Base-by-base conservation (phyloP, 805 yeast genomes). In the Myxozyma monticola region DNA sequence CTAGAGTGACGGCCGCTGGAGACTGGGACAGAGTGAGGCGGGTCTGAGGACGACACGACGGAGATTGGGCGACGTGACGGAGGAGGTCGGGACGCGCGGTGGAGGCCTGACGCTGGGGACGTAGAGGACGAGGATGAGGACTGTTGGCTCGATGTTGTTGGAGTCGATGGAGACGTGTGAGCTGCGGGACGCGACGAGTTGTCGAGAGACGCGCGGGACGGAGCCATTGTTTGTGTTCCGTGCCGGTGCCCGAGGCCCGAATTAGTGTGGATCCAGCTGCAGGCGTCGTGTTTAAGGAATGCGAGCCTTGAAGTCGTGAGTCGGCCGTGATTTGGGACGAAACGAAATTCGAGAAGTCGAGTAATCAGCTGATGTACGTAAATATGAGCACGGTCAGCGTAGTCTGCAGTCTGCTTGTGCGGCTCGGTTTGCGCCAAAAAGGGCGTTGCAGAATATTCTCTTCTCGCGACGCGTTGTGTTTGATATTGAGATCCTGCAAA, bases 361-460 rank as follows among this genome's bases (percentile, higher is more conserved):
- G n/a, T n/a, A n/a, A n/a, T n/a, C n/a, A n/a, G n/a, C n/a, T n/a
- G n/a, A n/a, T n/a, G 7, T 29, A 29, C 48, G 48, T 44, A 37
- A 20, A 8, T 25, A 2, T 1, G 21, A 44, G 39, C 37, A 37
- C 37, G 42, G 31, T 2, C 31, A 31, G 22, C 49, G 49, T 45
- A 24, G 2, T 18, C 35, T 22, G 18, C 34, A 45, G 37, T 17
- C 22, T 42, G 26, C 15, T 6, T 26, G 6, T 26, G 29, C 9
- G 10, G 29, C 29, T 10, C 29, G 9, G 6, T 6, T 22, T 6
- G 36, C 21, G 5, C 10, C 12, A 21, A 25, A 21, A 31, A 17
- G 31, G 17, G n/a, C 40, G 34, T 42, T 37, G 42, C 48, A 44
- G 48, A 44, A 44, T 37, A 37, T 28, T 37, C 37, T 44, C 29